Percentiles rank a stretch among this genome's conserved stretches.
Evolutionary conservation across 257 asterid genomes (phyloP).

Genomic region (Nicotiana noctiflora): DNA sequence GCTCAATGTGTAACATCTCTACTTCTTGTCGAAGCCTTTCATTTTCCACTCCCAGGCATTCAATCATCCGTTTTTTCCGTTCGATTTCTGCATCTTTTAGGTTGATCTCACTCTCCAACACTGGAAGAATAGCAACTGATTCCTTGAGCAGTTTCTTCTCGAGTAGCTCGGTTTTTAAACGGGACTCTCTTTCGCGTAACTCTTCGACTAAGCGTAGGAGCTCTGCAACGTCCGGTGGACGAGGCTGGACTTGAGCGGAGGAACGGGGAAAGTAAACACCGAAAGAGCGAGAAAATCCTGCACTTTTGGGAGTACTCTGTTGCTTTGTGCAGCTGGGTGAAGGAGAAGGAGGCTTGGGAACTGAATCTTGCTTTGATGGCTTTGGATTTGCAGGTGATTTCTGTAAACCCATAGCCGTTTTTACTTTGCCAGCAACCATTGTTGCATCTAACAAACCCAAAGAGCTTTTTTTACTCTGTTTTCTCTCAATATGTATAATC

Average conservation of each 20-base stretch:
- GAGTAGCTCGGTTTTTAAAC: constrained; percentile 61
- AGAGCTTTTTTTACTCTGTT: not conserved
- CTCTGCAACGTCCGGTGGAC: constrained; percentile 81
- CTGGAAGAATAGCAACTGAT: constrained; percentile 62
- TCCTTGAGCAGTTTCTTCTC: constrained; percentile 60
- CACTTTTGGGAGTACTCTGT: constrained; percentile 26
- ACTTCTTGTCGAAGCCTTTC: constrained; percentile 57
- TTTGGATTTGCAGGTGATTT: constrained; percentile 53
- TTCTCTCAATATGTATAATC: not conserved
- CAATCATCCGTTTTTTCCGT: constrained; percentile 42
- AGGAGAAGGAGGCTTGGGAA: constrained; percentile 39
- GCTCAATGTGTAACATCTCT: constrained; percentile 55
- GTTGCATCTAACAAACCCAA: not conserved
- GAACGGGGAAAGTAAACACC: constrained; percentile 78
- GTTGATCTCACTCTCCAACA: constrained; percentile 54
- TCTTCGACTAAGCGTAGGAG: constrained; percentile 59
- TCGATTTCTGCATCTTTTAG: constrained; percentile 46
- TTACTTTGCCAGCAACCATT: constrained; percentile 88
- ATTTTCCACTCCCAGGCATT: constrained; percentile 67
- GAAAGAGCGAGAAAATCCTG: constrained; percentile 55
- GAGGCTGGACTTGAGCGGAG: constrained; percentile 90
- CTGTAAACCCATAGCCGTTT: constrained; percentile 64
- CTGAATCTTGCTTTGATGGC: constrained; percentile 26
- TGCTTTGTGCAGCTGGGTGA: constrained; percentile 38
- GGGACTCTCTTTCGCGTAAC: constrained; percentile 60